Evolutionary conservation across 2,329 filamentous ascomycete species (phyloP).

Genomic region (Teratosphaeria nubilosa): DNA sequence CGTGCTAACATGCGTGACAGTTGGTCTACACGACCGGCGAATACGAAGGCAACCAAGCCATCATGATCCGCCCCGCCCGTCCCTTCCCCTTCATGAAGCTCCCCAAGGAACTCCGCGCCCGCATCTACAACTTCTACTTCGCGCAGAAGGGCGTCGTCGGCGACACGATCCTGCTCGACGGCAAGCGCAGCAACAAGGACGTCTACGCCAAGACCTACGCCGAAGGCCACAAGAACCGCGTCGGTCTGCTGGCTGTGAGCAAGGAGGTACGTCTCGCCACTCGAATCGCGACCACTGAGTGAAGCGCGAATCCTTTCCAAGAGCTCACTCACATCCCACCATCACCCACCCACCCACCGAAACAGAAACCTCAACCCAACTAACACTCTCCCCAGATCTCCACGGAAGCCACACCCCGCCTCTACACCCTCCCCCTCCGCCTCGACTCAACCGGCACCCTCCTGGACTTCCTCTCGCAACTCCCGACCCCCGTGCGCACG

Average conservation of each 20-base stretch:
- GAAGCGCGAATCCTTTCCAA: background rate
- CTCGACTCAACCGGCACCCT: conserved; percentile 24
- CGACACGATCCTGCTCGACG: conserved; percentile 20
- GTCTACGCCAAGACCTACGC: conserved; percentile 24
- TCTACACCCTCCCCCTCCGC: conserved; percentile 23
- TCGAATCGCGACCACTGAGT: background rate
- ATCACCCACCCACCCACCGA: background rate
- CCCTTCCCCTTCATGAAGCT: conserved; percentile 26
- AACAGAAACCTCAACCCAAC: too few species aligned
- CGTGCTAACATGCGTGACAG: conserved; percentile 5
- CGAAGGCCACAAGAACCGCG: conserved; percentile 21
- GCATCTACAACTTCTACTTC: conserved; percentile 23
- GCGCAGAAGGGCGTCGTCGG: conserved; percentile 15
- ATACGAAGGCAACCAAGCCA: conserved; percentile 24
- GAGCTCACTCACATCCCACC: background rate
- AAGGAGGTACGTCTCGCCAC: conserved; percentile 18
- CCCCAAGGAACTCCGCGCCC: conserved; percentile 16
- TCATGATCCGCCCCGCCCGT: conserved; percentile 25
- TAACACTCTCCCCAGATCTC: conserved; percentile 16
- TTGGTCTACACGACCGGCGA: conserved; percentile 19
- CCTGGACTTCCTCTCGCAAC: conserved; percentile 23
- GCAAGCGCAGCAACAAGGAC: conserved; percentile 20
- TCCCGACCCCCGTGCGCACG: conserved; percentile 11
- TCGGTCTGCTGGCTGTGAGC: conserved; percentile 23
- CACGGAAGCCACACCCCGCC: conserved; percentile 18